Evolutionary conservation across 2,329 filamentous ascomycete species (phyloP).

Genomic region (Colletotrichum cordylinicola): DNA sequence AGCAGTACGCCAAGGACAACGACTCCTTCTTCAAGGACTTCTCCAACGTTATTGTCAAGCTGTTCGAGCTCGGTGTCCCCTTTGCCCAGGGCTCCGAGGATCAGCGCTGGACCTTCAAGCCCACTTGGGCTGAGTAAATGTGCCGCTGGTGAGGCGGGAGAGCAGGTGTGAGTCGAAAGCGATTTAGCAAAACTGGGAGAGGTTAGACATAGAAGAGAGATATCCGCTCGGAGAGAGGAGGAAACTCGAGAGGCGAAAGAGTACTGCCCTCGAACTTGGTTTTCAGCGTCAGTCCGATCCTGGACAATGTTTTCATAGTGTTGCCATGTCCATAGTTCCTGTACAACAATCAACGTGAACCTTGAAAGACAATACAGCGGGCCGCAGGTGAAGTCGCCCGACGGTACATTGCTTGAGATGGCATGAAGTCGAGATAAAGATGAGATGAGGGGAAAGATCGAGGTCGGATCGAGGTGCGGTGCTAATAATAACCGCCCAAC

Average conservation of each 20-base stretch:
- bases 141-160: not conserved
- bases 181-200: not conserved
- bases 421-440: constrained; percentile 12
- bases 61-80: constrained; percentile 94
- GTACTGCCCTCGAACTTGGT: not conserved
- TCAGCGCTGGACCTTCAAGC: constrained; percentile 69
- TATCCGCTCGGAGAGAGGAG: constrained; percentile 7
- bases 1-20: constrained; percentile 91
- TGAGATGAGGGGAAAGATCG: not conserved
- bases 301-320: constrained; percentile 6
- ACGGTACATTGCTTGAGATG: not conserved
- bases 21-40: constrained; percentile 96
- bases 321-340: constrained; percentile 5
- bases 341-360: constrained; percentile 8
- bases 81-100: constrained; percentile 71
- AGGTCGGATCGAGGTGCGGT: not conserved
- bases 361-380: not conserved
- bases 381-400: not conserved
- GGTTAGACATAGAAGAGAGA: constrained; percentile 15
- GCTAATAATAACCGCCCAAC: not conserved
- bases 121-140: constrained; percentile 30
- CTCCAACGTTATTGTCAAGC: constrained; percentile 74
- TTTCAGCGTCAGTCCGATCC: constrained; percentile 2
- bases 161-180: not conserved
- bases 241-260: not conserved